These are phyloP conservation scores for Pseudonitzschia multistriata DNA, from an alignment of 108 stramenopile species.

Conservation along the genomic window DNA sequence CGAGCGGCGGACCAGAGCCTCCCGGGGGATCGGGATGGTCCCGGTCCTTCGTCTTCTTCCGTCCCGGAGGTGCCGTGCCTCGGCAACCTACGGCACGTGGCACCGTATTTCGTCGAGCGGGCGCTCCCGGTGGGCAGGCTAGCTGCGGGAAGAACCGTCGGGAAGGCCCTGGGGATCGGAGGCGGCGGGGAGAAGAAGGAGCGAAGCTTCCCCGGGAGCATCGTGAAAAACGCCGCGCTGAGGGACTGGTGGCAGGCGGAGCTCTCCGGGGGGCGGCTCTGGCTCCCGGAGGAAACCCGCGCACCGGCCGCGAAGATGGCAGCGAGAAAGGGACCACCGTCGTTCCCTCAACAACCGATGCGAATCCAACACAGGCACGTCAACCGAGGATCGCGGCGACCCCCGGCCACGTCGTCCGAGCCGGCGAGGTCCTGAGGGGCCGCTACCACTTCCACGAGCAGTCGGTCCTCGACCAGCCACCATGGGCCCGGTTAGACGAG, in stretches of 20 bases:
- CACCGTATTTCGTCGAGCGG: neutral
- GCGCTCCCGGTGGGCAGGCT: neutral
- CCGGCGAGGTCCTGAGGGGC: neutral
- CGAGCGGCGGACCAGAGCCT: neutral
- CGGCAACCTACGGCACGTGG: neutral
- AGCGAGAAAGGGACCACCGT: too few species aligned
- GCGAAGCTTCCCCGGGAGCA: neutral
- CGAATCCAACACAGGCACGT: neutral
- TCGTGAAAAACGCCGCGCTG: neutral
- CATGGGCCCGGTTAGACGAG: too few species aligned
- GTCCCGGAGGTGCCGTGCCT: neutral
- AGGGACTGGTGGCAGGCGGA: constrained; percentile 8
- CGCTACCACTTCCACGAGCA: constrained; percentile 23
- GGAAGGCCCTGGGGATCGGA: neutral
- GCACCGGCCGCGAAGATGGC: too few species aligned
- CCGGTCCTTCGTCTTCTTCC: neutral
- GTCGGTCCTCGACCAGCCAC: too few species aligned
- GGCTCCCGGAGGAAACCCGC: neutral
- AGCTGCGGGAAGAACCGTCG: neutral
- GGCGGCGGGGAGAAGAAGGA: neutral
- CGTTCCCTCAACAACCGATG: too few species aligned
- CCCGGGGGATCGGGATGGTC: neutral
- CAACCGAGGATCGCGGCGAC: neutral
- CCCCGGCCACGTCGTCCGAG: neutral
- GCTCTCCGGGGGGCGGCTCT: neutral